Evolutionary conservation across 2,329 filamentous ascomycete species (phyloP), one percentile per base, ranked within the genome.

Genomic region (Kalmusia sp.): DNA sequence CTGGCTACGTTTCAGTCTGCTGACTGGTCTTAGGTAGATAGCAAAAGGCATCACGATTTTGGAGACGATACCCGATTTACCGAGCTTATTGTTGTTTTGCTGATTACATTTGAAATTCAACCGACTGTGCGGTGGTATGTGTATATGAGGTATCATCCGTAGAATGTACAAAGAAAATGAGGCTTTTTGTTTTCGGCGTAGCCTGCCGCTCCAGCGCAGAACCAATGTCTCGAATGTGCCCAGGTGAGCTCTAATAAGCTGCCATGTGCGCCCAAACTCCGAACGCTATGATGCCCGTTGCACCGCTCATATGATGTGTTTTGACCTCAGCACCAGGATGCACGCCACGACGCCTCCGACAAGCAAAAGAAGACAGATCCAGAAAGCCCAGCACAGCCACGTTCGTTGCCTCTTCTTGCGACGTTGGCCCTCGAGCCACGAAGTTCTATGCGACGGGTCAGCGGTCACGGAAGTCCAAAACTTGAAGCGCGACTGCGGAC

Each of bases 401-500:
- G 77, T 77, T 8, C 79, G 75, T 40, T 76, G 77, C 4, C 68
- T 63, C 49, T 74, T 73, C 62, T 86, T 86, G 43, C 69, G 69
- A 14, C 75, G 72, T 69, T 85, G 77, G 6, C 73, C 72, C 30
- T 74, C 75, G 27, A 86, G 81, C 84, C 84, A 86, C 46, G 77
- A 77, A 58, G 81, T 73, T 52, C 82, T 85, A 58, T 55, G 55
- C 9, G 49, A 37, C 14, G 62, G 58, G 65, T 70, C 59, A 68
- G 66, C 63, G 30, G 62, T 57, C 30, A 72, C 67, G 19, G 59
- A 61, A 5, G 70, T 72, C 61, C 67, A 69, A 57, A 70, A 72
- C 15, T 65, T 64, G 58, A 72, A 72, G 24, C 59, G 55, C 17
- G 55, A 58, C 6, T 52, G 48, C 1, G 68, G 67, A 27, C 69